These are phyloP conservation scores for Aspergillus unguis DNA, from an alignment of 2,329 filamentous ascomycete genomes.

Conservation along the genomic window DNA sequence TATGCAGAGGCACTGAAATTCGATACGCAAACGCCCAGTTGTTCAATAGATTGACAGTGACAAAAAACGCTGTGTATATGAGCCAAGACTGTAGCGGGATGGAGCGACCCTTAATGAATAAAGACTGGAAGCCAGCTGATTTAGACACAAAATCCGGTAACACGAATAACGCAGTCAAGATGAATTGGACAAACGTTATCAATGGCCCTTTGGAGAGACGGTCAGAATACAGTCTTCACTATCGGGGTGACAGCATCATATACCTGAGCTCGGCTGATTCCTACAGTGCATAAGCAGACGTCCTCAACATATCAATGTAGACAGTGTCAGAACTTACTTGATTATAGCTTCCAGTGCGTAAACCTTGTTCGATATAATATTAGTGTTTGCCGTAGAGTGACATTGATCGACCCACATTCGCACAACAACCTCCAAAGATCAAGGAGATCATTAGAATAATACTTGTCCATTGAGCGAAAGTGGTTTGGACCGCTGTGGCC, in stretches of 20 bases:
- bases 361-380: constrained; percentile 55
- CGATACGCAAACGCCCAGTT: constrained; percentile 97
- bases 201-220: constrained; percentile 61
- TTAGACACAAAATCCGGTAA: constrained; percentile 71
- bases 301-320: neutral
- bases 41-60: constrained; percentile 90
- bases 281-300: constrained; percentile 44
- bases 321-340: constrained; percentile 61
- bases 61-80: constrained; percentile 86
- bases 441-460: constrained; percentile 69
- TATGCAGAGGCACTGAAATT: constrained; percentile 94
- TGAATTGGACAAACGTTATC: constrained; percentile 84
- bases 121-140: constrained; percentile 56
- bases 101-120: constrained; percentile 71
- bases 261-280: constrained; percentile 80
- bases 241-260: constrained; percentile 16
- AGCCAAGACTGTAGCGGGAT: constrained; percentile 84
- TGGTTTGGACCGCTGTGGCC: constrained; percentile 30
- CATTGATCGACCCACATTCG: constrained; percentile 63
- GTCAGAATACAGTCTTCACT: constrained; percentile 3
- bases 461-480: constrained; percentile 59
- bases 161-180: constrained; percentile 75
- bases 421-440: constrained; percentile 95
- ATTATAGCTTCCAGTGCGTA: constrained; percentile 94
- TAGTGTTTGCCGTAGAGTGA: constrained; percentile 15